Evolutionary conservation across 345 rosid species (phyloP).

Genomic region (Syzygium jambos): DNA sequence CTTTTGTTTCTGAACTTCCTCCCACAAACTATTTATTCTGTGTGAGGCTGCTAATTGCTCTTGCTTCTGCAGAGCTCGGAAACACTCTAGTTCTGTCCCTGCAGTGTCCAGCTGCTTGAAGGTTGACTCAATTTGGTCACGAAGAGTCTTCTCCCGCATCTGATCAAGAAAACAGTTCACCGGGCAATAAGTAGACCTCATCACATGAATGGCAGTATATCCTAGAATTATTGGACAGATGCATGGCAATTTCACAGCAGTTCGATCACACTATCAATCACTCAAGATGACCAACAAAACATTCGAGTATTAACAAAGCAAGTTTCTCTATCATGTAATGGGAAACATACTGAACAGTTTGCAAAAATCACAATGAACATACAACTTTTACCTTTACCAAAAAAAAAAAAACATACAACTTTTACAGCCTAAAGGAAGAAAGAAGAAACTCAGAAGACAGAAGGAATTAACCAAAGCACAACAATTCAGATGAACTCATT

Average conservation of each 20-base stretch:
- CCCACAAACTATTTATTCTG: slow-evolving; percentile 73
- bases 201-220: not conserved
- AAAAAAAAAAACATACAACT: not conserved
- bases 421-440: not conserved
- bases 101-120: slow-evolving; percentile 81
- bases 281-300: not conserved
- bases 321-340: not conserved
- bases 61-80: slow-evolving; percentile 85
- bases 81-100: slow-evolving; percentile 88
- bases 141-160: slow-evolving; percentile 63
- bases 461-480: not conserved
- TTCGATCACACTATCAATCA: not conserved
- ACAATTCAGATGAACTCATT: not conserved
- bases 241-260: not conserved
- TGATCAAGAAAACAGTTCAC: slow-evolving; percentile 13
- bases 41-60: slow-evolving; percentile 83
- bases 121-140: slow-evolving; percentile 71
- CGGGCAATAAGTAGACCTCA: not conserved
- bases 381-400: not conserved
- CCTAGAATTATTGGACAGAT: not conserved
- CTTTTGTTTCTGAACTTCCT: slow-evolving; percentile 88
- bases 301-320: not conserved
- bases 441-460: not conserved
- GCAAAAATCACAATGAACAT: not conserved
- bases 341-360: not conserved